Evolutionary conservation across 495 filamentous ascomycete genomes (phyloP).

Genomic region (Astrothelium subdiscretum): DNA sequence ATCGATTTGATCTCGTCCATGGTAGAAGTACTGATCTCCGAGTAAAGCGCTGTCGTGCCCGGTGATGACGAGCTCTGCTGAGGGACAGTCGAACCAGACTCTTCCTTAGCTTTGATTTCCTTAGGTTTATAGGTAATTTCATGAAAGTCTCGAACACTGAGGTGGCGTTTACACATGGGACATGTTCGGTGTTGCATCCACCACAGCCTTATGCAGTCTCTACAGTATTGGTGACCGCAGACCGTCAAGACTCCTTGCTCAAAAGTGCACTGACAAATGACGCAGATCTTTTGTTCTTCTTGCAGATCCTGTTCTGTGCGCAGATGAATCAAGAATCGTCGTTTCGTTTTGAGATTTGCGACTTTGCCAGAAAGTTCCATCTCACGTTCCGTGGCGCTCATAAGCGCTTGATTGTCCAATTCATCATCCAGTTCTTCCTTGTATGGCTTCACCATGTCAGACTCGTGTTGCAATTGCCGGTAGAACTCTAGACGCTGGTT

Average conservation of each 20-base stretch:
- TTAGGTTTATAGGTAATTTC: conserved; percentile 74
- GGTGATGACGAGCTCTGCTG: conserved; percentile 11
- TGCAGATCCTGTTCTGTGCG: conserved; percentile 46
- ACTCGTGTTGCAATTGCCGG: conserved; percentile 75
- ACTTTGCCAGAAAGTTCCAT: conserved; percentile 41
- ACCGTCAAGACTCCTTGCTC: conserved; percentile 72
- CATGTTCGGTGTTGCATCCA: conserved; percentile 30
- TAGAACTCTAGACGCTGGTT: conserved; percentile 81
- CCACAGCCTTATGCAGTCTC: conserved; percentile 72
- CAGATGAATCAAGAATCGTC: conserved; percentile 57
- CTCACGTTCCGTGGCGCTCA: conserved; percentile 31
- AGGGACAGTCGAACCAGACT: conserved; percentile 27
- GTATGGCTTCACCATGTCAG: conserved; percentile 68
- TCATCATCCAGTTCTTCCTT: conserved; percentile 44
- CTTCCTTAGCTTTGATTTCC: conserved; percentile 56
- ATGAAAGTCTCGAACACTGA: conserved; percentile 55
- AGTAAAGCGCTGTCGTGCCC: conserved; percentile 49
- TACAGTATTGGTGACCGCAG: conserved; percentile 87
- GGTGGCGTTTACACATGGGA: conserved; percentile 55
- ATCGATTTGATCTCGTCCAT: conserved; percentile 74
- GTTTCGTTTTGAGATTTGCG: conserved; percentile 51
- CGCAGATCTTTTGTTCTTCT: conserved; percentile 50
- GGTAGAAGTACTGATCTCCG: conserved; percentile 55
- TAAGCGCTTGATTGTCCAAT: conserved; percentile 29
- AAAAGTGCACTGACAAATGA: conserved; percentile 68